Evolutionary conservation across 1,139 yeast genomes (phyloP), one percentile per base, ranked within the genome.

Genomic region (Wickerhamomyces sp.): DNA sequence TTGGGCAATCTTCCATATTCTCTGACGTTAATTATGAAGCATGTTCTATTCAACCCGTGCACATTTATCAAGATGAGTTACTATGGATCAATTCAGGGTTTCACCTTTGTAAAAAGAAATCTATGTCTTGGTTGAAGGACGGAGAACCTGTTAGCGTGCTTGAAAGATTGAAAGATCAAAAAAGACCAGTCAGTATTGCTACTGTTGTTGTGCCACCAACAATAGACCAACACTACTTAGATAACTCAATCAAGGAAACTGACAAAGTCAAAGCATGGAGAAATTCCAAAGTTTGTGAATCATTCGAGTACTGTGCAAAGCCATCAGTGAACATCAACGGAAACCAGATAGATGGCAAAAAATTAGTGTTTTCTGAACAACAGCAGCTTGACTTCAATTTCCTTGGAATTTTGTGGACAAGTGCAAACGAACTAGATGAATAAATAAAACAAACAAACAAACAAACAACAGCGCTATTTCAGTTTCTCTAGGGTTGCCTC

Each of bases 21-120:
- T 26, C 19, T 57, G 55, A 39, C 50, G 53, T 18, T 47, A 65
- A 14, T 44, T 48, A 5, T 20, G 81, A 76, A 52, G 60, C 79
- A 13, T 81, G 88, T 51, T 74, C 82, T 1, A 69, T 80, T 2
- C 87, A 81, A 55, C 84, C 86, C 0, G 85, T 82, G 0, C 89
- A 81, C 55, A 55, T 78, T 2, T 55, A 59, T 18, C 77, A 77
- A 7, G 62, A 63, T 31, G 44, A 58, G 6, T 55, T 81, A 26
- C 50, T 80, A 5, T 81, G 87, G 86, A 68, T 79, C 35, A 81
- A 81, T 50, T 81, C 87, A 24, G 27, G 27, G 29, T 15, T 27
- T 27, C 6, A 27, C 6, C 18, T 27, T 12, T 27, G 29, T n/a
- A 27, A 27, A n/a, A 15, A 27, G 29, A 14, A 17, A 8, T 10